Evolutionary conservation across 2,329 filamentous ascomycete genomes (phyloP), one percentile per base, ranked within the genome.

Genomic region (Cordyceps javanica): DNA sequence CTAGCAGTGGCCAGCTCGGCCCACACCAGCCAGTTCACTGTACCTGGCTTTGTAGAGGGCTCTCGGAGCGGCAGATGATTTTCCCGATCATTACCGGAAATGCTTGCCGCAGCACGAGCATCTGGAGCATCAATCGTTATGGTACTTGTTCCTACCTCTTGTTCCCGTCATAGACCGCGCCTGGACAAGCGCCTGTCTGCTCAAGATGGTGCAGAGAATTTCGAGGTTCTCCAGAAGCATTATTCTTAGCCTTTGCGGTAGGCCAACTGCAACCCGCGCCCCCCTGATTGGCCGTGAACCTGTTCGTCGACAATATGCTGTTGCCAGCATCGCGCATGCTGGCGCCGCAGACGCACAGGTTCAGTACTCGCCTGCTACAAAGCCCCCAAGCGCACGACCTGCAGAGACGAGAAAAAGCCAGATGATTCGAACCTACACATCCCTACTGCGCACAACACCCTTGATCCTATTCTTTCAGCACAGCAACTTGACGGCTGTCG

Each of bases 361-460:
- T 59, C 73, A 80, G 63, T 78, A 79, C 62, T 71, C 77, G 2
- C 87, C 81, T 75, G 83, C 85, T 0, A 88, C 85, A 1, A 91
- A 97, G 72, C 93, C 92, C 3, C 91, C 90, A 4, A 96, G 90
- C 56, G 88, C 95, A 70, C 90, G 93, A 69, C 88, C 87, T 21
- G 83, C 92, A 48, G 89, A 96, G 69, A 88, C 88, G 67, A 88
- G 93, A 70, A 96, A 97, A 76, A 88, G 91, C 16, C 94, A 99
- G 74, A 81, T 97, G 60, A 80, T 86, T 59, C 86, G 92, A 59
- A 85, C 89, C 66, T 97, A 97, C 75, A 90, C 92, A 53, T 94
- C 92, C 48, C 78, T 96, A 60, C 83, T 97, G 59, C 90, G 90
- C 60, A 91, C 91, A 23, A 88, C 90, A 11, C 91, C 92, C 41